Evolutionary conservation across 2,329 filamentous ascomycete species (phyloP).

Genomic region (Diaporthe amygdali): DNA sequence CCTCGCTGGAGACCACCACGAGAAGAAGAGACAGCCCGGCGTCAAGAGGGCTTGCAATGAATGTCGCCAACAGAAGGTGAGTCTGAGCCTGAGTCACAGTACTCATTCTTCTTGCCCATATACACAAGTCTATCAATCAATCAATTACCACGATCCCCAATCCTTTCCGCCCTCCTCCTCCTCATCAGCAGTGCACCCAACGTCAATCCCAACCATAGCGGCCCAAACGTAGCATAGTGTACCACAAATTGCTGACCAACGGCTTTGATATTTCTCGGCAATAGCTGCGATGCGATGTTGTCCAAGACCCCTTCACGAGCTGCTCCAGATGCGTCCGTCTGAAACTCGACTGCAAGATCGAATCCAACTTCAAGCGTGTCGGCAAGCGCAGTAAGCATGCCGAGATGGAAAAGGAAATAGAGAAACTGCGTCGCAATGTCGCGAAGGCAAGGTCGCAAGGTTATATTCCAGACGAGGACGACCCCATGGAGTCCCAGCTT

Average conservation of each 20-base stretch:
- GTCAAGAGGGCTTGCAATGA: conserved; percentile 85
- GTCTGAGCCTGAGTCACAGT: conserved; percentile 31
- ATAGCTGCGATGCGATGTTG: conserved; percentile 82
- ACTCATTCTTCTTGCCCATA: background rate
- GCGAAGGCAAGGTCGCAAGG: conserved; percentile 65
- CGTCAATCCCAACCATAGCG: background rate
- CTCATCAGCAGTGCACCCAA: background rate
- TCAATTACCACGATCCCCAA: conserved; percentile 11
- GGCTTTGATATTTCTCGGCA: background rate
- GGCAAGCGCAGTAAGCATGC: conserved; percentile 82
- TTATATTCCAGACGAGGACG: conserved; percentile 60
- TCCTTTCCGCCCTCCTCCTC: background rate
- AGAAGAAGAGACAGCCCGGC: conserved; percentile 69
- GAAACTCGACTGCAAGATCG: conserved; percentile 83
- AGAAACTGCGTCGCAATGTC: conserved; percentile 67
- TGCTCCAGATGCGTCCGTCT: conserved; percentile 81
- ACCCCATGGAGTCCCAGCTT: conserved; percentile 55
- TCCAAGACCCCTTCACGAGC: conserved; percentile 78
- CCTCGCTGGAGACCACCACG: conserved; percentile 53
- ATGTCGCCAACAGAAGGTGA: conserved; percentile 84
- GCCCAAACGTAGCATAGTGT: background rate
- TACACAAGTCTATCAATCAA: conserved; percentile 1
- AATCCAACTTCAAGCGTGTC: conserved; percentile 85
- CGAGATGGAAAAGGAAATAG: conserved; percentile 86
- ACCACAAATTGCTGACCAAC: conserved; percentile 23